A percentile compares a stretch with the other conserved stretches of the same genome.
phyloP scores from a whole-genome alignment of 2,329 filamentous ascomycete species.

The Penicillium palitans region DNA sequence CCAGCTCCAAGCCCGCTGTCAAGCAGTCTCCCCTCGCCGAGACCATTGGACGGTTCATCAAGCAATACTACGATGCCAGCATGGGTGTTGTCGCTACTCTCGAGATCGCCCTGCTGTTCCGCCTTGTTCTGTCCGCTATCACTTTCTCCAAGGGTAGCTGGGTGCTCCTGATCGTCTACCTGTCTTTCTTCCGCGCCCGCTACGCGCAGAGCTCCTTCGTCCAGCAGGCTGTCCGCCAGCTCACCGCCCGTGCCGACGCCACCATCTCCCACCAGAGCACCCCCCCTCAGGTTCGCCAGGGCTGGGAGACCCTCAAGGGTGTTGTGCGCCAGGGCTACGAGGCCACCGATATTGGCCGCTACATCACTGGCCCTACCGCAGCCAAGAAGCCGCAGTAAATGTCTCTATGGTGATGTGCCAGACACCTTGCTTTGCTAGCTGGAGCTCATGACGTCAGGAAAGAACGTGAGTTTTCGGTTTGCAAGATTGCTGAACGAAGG shows the following conservation, averaged over 20 bases:
- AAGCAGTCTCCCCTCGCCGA: constrained; percentile 68
- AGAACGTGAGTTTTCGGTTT: background rate
- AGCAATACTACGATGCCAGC: constrained; percentile 94
- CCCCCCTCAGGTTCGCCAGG: constrained; percentile 73
- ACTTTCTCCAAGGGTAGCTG: constrained; percentile 89
- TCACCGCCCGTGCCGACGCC: constrained; percentile 75
- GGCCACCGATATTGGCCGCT: constrained; percentile 74
- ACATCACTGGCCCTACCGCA: constrained; percentile 55
- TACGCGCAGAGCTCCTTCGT: constrained; percentile 90
- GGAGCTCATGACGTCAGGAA: background rate
- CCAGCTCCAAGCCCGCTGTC: constrained; percentile 50
- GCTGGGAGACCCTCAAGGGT: constrained; percentile 78
- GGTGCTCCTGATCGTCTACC: constrained; percentile 83
- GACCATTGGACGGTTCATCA: constrained; percentile 87
- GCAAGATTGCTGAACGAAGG: background rate
- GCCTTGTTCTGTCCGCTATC: constrained; percentile 75
- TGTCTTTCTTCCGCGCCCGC: constrained; percentile 85
- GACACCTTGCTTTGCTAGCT: background rate
- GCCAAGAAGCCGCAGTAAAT: constrained; percentile 52
- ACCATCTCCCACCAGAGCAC: constrained; percentile 83
- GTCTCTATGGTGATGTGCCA: constrained; percentile 3
- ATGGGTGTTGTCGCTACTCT: constrained; percentile 91
- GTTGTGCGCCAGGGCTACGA: constrained; percentile 72
- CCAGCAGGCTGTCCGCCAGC: constrained; percentile 73
- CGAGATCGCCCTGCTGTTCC: constrained; percentile 84